phyloP scores from a whole-genome alignment of 352 stramenopile species.

The Phytophthora parvispora region DNA sequence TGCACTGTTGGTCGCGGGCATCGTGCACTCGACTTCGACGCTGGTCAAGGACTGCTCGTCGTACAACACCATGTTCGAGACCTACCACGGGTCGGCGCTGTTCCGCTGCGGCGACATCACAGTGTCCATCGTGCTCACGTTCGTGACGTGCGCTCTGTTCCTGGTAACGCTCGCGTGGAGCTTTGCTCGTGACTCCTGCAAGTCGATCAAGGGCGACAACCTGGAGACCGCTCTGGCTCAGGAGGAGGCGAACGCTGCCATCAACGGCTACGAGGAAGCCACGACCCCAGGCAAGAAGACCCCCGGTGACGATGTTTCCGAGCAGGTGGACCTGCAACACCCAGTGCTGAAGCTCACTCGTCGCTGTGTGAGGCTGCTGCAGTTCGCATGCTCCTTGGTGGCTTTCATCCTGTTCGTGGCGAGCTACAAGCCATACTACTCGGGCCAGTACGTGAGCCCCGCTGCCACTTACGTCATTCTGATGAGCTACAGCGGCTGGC shows the following conservation, averaged over 20 bases:
- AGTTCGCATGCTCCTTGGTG: conserved; percentile 33
- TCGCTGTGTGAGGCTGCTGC: conserved; percentile 24
- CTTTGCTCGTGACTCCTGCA: conserved; percentile 13
- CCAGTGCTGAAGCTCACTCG: conserved; percentile 28
- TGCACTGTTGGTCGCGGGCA: conserved; percentile 24
- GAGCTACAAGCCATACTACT: conserved; percentile 51
- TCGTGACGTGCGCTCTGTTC: conserved; percentile 36
- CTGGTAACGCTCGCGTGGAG: conserved; percentile 25
- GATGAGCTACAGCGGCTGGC: conserved; percentile 37
- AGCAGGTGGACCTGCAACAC: conserved; percentile 17
- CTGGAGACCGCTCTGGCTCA: conserved; percentile 1
- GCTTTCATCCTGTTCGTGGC: conserved; percentile 25
- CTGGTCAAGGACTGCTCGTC: conserved; percentile 12
- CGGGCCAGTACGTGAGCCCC: conserved; percentile 42
- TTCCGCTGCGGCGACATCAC: conserved; percentile 44
- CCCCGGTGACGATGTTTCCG: neutral
- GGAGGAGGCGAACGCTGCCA: neutral
- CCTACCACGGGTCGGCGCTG: conserved; percentile 20
- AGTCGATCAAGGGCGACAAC: conserved; percentile 4
- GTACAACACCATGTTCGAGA: conserved; percentile 33
- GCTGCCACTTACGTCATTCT: conserved; percentile 43
- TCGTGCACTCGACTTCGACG: conserved; percentile 26
- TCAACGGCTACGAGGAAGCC: neutral
- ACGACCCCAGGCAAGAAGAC: conserved; percentile 7
- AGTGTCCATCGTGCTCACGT: conserved; percentile 33